These are phyloP conservation scores for Rosellinia necatrix DNA, from an alignment of 2,329 filamentous ascomycete species.

Conservation along the genomic window DNA sequence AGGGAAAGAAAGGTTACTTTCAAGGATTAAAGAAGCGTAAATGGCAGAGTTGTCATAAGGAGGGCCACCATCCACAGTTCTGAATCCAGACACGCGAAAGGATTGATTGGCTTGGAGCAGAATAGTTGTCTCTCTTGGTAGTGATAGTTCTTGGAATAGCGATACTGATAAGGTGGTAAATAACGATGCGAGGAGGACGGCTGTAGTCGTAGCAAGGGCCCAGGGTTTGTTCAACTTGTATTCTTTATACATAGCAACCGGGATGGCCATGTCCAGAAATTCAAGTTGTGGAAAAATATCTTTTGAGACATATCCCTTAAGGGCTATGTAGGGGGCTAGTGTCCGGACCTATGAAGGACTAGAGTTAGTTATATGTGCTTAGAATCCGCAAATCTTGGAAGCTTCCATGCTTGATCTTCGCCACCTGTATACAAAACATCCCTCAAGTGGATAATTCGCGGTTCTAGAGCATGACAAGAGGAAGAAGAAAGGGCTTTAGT, in stretches of 20 bases:
- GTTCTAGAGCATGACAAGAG: no score
- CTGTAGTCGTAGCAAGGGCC: not conserved
- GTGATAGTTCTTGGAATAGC: not conserved
- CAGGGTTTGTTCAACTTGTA: not conserved
- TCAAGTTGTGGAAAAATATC: not conserved
- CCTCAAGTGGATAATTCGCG: no score
- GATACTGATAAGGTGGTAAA: slow-evolving; percentile 12
- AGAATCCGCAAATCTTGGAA: no score
- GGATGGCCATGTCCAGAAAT: slow-evolving; percentile 2
- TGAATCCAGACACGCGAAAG: not conserved
- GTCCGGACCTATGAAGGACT: no score
- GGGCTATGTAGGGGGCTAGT: not conserved
- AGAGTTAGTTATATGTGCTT: no score
- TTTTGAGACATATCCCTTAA: not conserved
- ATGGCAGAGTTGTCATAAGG: not conserved
- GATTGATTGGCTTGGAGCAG: not conserved
- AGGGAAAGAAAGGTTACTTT: slow-evolving; percentile 9
- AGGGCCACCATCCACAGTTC: no score
- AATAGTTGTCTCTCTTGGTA: not conserved
- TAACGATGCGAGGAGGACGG: slow-evolving; percentile 2
- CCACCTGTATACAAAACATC: no score
- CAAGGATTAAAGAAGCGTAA: not conserved
- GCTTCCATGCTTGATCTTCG: no score
- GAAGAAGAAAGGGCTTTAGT: no score
- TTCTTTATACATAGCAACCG: not conserved